These are phyloP conservation scores for Boehmeria nivea DNA, from an alignment of 306 rosid species.

Conservation along the genomic window DNA sequence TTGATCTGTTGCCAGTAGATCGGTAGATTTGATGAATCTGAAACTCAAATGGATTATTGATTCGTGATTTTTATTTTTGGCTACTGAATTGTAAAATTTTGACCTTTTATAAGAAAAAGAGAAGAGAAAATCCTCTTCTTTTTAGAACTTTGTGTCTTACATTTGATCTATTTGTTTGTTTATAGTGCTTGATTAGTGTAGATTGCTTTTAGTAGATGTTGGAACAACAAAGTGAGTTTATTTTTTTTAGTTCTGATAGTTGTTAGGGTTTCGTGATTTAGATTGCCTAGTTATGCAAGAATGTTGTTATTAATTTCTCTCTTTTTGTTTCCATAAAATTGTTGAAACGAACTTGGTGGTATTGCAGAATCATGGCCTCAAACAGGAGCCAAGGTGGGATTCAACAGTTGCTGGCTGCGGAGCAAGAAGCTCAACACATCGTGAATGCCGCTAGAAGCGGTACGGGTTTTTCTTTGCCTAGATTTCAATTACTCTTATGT, in stretches of 20 bases:
- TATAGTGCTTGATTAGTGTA: background rate
- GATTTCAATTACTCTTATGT: background rate
- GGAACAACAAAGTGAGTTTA: too few species aligned
- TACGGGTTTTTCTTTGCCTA: conserved; percentile 23
- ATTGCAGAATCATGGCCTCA: conserved; percentile 61
- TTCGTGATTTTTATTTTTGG: background rate
- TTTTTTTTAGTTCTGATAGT: too few species aligned
- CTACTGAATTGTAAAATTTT: background rate
- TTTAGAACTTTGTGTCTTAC: too few species aligned
- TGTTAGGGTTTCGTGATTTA: background rate
- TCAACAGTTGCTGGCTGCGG: conserved; percentile 94
- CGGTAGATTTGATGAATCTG: background rate
- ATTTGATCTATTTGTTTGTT: too few species aligned
- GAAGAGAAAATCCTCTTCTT: too few species aligned
- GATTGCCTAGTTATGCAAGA: background rate
- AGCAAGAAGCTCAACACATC: conserved; percentile 94
- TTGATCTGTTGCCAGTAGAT: conserved; percentile 10
- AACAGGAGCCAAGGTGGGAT: conserved; percentile 88
- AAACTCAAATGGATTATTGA: background rate
- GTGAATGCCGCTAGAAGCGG: conserved; percentile 88
- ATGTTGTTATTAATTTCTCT: background rate
- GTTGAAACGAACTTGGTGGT: background rate
- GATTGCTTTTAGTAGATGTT: background rate
- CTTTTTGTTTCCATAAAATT: background rate
- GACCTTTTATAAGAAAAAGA: too few species aligned